Evolutionary conservation across 2,329 filamentous ascomycete species (phyloP), one percentile per base, ranked within the genome.

Genomic region (Xylariaceae sp.): DNA sequence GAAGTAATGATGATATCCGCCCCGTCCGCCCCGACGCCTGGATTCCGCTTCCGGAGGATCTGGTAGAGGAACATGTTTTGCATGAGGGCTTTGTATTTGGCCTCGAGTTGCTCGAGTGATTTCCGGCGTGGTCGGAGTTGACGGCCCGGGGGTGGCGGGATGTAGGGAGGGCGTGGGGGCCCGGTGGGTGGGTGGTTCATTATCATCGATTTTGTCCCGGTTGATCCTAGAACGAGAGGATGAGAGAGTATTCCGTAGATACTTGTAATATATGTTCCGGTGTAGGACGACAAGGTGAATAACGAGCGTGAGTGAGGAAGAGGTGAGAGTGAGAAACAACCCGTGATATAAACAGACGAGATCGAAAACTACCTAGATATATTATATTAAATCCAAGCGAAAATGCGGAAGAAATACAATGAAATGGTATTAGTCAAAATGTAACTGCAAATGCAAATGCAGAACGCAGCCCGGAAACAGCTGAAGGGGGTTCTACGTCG

Each of bases 81-180:
- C 66, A 67, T 67, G n/a, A 67, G 55, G n/a, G 66, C 63, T 55
- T 63, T 66, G 55, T 67, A 67, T 58, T 64, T 66, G 7, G 66
- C 63, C 54, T 64, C 63, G 15, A 65, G 58, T 18, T 62, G 56
- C 53, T 67, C 64, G 8, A 66, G 57, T n/a, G 64, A 64, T 55
- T 65, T 63, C 54, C 61, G 58, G 18, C 63, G 53, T 2, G 62
- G 57, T 11, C 64, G 59, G n/a, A 57, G 52, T 54, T 62, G 56
- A 50, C 60, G 62, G 18, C 58, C 60, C n/a, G 56, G 30, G 3
- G 63, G 57, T 15, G 61, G 17, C 17, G 17, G 57, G 35, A 49
- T 48, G 15, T 65, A 60, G n/a, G 48, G 57, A 56, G 59, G 47
- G 30, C 35, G 37, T 6, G 57, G 49, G 59, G 61, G 10, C 11